Evolutionary conservation across 768 basidiomycete species (phyloP).

Genomic region (Lactarius deliciosus): DNA sequence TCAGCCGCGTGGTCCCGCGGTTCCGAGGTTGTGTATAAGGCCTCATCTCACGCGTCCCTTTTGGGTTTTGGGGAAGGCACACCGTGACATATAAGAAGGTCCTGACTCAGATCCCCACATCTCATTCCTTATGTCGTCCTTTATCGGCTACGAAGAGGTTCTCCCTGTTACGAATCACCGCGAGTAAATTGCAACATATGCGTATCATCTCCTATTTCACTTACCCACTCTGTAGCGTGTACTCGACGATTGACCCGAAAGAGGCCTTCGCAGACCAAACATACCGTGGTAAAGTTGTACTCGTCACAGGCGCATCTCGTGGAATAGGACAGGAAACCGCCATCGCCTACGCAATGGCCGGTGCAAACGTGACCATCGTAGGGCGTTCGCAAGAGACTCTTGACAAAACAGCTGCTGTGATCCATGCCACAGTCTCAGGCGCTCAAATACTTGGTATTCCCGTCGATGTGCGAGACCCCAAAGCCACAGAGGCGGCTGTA

Average conservation of each 20-base stretch:
- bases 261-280: conserved; percentile 26
- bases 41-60: too few relatives aligned
- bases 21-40: too few relatives aligned
- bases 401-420: conserved; percentile 29
- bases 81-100: too few relatives aligned
- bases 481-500: conserved; percentile 32
- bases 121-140: too few relatives aligned
- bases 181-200: too few relatives aligned
- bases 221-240: too few relatives aligned
- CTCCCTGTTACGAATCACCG: background rate
- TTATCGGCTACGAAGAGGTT: too few relatives aligned
- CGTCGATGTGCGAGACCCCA: conserved; percentile 32
- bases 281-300: background rate
- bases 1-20: too few relatives aligned
- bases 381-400: conserved; percentile 28
- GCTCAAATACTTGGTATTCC: conserved; percentile 29
- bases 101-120: too few relatives aligned
- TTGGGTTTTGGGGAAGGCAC: too few relatives aligned
- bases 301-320: background rate
- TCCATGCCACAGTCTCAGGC: conserved; percentile 21
- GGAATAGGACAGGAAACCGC: conserved; percentile 31
- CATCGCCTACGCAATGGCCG: conserved; percentile 33
- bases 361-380: conserved; percentile 32
- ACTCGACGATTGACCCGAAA: conserved; percentile 23
- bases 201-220: too few relatives aligned